Evolutionary conservation across 2,329 filamentous ascomycete genomes (phyloP).

Genomic region (Colletotrichum eremochloae): DNA sequence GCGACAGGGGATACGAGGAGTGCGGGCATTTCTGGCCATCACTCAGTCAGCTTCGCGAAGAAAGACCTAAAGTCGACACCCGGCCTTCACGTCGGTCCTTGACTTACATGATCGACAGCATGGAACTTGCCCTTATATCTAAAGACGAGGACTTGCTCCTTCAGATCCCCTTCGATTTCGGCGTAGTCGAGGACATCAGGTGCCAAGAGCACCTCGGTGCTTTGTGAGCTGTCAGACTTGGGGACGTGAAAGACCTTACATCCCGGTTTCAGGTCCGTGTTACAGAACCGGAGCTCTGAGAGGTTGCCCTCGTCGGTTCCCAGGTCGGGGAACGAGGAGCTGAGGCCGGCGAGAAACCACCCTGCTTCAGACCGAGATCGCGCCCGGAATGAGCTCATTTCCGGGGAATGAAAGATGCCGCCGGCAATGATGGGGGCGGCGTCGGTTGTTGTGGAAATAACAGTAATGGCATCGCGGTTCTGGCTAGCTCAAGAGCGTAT

Average conservation of each 20-base stretch:
- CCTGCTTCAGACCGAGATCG: conserved; percentile 47
- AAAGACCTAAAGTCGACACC: too few relatives aligned
- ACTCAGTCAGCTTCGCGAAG: not conserved
- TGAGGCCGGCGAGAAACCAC: conserved; percentile 69
- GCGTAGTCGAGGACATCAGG: conserved; percentile 49
- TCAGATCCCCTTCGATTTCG: conserved; percentile 55
- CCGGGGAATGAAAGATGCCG: not conserved
- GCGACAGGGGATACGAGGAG: conserved; percentile 74
- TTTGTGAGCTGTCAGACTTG: conserved; percentile 52
- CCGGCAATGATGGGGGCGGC: too few relatives aligned
- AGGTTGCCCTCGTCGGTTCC: conserved; percentile 55
- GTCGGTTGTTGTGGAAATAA: not conserved
- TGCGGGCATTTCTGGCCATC: conserved; percentile 73
- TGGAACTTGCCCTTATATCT: conserved; percentile 74
- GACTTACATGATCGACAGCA: conserved; percentile 76
- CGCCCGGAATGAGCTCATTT: conserved; percentile 46
- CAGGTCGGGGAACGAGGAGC: conserved; percentile 69
- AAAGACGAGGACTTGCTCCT: conserved; percentile 75
- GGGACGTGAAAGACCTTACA: conserved; percentile 72
- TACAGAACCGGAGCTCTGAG: conserved; percentile 56
- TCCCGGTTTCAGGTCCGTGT: conserved; percentile 58
- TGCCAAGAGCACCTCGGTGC: conserved; percentile 53
- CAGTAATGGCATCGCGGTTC: not conserved
- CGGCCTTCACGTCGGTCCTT: too few relatives aligned
- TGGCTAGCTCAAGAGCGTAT: not conserved